Evolutionary conservation across 2,329 filamentous ascomycete genomes (phyloP).

Genomic region (Neopestalotiopsis sp.): DNA sequence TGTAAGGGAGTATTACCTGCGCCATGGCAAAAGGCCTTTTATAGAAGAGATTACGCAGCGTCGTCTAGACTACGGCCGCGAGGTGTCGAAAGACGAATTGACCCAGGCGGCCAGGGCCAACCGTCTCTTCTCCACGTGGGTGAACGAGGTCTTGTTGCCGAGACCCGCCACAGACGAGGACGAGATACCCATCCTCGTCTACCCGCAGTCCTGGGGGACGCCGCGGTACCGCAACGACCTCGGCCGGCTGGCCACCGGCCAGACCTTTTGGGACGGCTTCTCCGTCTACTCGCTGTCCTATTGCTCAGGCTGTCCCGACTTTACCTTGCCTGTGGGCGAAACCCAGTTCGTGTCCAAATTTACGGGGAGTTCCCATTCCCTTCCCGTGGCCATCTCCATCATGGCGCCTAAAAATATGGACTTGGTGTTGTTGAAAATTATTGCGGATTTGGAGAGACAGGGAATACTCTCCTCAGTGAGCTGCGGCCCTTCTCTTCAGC

Average conservation of each 20-base stretch:
- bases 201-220: slow-evolving; percentile 24
- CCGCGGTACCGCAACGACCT: slow-evolving; percentile 24
- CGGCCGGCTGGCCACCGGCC: not conserved
- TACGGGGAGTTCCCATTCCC: slow-evolving; percentile 20
- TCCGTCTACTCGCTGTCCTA: slow-evolving; percentile 26
- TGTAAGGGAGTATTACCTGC: slow-evolving; percentile 15
- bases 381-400: slow-evolving; percentile 25
- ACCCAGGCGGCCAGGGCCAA: too few relatives aligned
- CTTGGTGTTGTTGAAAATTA: slow-evolving; percentile 18
- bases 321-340: slow-evolving; percentile 25
- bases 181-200: slow-evolving; percentile 23
- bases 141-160: slow-evolving; percentile 23
- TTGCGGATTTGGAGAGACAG: slow-evolving; percentile 19
- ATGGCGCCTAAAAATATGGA: slow-evolving; percentile 21
- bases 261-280: slow-evolving; percentile 26
- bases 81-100: slow-evolving; percentile 14
- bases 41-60: slow-evolving; percentile 23
- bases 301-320: slow-evolving; percentile 26
- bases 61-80: slow-evolving; percentile 22
- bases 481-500: not conserved
- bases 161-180: not conserved
- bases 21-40: slow-evolving; percentile 18
- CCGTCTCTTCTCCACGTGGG: slow-evolving; percentile 21
- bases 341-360: slow-evolving; percentile 21
- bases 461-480: not conserved